Percentiles rank a stretch among this genome's conserved stretches.
Evolutionary conservation across 208 protist species (phyloP).

Genomic region (Kentomonas sorsogonicus): DNA sequence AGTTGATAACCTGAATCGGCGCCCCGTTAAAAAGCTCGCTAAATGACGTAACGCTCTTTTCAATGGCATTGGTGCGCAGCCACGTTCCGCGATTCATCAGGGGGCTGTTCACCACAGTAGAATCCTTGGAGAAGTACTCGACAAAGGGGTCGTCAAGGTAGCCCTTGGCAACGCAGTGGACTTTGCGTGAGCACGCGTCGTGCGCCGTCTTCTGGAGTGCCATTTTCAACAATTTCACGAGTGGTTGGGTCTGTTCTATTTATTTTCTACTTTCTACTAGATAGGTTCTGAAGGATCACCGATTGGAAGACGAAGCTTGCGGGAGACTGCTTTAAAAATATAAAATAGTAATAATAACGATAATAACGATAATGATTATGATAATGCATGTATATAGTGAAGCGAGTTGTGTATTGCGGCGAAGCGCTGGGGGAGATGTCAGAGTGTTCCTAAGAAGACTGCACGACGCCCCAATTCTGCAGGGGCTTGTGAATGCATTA

Average conservation of each 20-base stretch:
- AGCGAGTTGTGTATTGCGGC: too few species aligned
- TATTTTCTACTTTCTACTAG: too few species aligned
- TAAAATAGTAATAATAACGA: too few species aligned
- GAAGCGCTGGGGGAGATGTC: too few species aligned
- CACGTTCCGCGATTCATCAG: constrained; percentile 90
- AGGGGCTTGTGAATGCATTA: too few species aligned
- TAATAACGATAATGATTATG: too few species aligned
- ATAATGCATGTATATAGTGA: too few species aligned
- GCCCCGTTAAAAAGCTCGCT: constrained; percentile 19
- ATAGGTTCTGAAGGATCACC: too few species aligned
- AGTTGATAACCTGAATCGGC: constrained; percentile 83
- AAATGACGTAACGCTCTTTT: constrained; percentile 67
- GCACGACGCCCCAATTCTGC: too few species aligned
- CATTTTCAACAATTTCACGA: constrained; percentile 37
- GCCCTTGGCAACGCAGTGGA: constrained; percentile 79
- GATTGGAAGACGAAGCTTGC: too few species aligned
- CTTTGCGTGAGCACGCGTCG: constrained; percentile 83
- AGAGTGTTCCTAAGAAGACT: too few species aligned
- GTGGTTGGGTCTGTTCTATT: background rate
- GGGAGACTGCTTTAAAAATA: too few species aligned
- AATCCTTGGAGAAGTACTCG: constrained; percentile 67
- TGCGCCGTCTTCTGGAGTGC: constrained; percentile 81
- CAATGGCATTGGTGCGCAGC: constrained; percentile 80
- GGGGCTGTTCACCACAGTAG: constrained; percentile 86
- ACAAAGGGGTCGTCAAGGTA: constrained; percentile 88